Conservation (phyloP, 352 stramenopile species). For the Phytopythium mirpurense region DNA sequence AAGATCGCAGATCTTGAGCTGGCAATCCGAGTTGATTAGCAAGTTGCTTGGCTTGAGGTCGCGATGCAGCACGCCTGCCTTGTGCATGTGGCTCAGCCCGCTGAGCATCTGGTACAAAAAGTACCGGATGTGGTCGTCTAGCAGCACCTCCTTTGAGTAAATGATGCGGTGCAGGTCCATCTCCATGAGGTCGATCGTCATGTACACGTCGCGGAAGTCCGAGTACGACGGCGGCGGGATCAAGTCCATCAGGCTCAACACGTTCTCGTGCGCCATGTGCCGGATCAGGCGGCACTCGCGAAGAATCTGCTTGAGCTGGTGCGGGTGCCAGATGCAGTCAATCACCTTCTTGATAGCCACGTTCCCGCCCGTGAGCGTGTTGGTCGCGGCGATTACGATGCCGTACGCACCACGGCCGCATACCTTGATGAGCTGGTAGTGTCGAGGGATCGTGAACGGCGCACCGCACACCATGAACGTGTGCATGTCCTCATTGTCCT, state of each 20-base stretch:
- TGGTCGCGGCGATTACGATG: conserved; percentile 86
- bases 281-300: conserved; percentile 82
- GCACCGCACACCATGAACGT: conserved; percentile 89
- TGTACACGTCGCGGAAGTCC: conserved; percentile 88
- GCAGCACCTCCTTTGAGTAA: conserved; percentile 89
- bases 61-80: conserved; percentile 75
- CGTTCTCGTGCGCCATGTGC: conserved; percentile 83
- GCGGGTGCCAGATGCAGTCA: conserved; percentile 86
- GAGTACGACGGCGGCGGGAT: conserved; percentile 79
- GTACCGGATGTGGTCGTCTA: conserved; percentile 92
- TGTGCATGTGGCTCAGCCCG: conserved; percentile 86
- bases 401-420: conserved; percentile 84
- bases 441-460: conserved; percentile 77
- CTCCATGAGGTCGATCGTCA: conserved; percentile 91
- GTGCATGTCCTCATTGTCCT: conserved; percentile 85
- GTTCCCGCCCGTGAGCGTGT: conserved; percentile 74
- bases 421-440: conserved; percentile 88
- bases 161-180: conserved; percentile 92
- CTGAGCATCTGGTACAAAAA: conserved; percentile 92
- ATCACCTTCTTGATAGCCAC: conserved; percentile 91
- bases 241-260: conserved; percentile 80
- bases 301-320: conserved; percentile 87
- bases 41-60: conserved; percentile 86
- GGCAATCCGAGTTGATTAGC: conserved; percentile 91
- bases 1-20: conserved; percentile 97